Conservation (phyloP, 2,329 filamentous ascomycete genomes). For the Fusarium dlaminii region DNA sequence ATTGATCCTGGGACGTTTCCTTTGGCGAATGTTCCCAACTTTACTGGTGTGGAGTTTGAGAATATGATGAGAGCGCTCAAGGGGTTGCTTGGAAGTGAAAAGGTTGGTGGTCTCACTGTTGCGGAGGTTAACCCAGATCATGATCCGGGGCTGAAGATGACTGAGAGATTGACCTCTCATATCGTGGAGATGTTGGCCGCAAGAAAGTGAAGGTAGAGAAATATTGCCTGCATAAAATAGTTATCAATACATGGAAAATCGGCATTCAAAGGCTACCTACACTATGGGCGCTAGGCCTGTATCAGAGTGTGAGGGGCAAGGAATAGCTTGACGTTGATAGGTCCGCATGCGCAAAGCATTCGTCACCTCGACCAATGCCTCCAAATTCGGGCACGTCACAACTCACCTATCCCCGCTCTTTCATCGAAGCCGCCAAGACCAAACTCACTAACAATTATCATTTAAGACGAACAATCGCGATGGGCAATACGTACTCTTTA, state of each 20-base stretch:
- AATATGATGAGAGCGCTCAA: slow-evolving; percentile 32
- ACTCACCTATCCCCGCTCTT: neutral
- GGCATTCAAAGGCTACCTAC: neutral
- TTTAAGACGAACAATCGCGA: neutral
- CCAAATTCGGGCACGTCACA: neutral
- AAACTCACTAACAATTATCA: too few relatives aligned
- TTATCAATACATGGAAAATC: neutral
- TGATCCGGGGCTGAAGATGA: slow-evolving; percentile 26
- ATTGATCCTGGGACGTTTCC: slow-evolving; percentile 34
- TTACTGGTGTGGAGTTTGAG: slow-evolving; percentile 32
- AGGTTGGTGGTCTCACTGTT: slow-evolving; percentile 23
- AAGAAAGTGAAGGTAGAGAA: neutral
- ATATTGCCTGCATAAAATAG: neutral
- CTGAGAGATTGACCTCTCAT: slow-evolving; percentile 6
- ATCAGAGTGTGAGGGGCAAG: neutral
- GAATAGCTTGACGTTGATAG: neutral
- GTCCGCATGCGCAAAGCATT: neutral
- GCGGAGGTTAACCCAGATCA: slow-evolving; percentile 38
- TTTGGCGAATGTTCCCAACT: slow-evolving; percentile 32
- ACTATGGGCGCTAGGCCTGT: neutral
- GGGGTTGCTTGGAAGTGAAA: slow-evolving; percentile 1
- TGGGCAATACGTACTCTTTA: slow-evolving; percentile 17
- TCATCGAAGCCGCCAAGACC: neutral
- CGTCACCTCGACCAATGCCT: neutral
- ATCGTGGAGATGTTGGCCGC: slow-evolving; percentile 9